phyloP scores from a whole-genome alignment of 2,329 filamentous ascomycete species.

The Aspergillus quadricinctus region DNA sequence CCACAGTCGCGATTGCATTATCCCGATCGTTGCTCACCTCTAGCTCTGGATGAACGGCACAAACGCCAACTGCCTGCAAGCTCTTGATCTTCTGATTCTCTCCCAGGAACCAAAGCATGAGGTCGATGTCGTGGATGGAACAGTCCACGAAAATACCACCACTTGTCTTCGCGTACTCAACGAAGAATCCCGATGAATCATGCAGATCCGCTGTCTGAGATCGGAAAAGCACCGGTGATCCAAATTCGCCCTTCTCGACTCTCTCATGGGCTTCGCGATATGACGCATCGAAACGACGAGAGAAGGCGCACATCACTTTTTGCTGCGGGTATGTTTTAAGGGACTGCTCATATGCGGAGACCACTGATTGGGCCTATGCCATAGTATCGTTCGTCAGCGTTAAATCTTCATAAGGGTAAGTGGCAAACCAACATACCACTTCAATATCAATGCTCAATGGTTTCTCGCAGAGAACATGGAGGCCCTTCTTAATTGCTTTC shows the following conservation, averaged over 20 bases:
- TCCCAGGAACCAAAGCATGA: constrained; percentile 61
- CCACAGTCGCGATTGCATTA: constrained; percentile 60
- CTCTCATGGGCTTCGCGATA: constrained; percentile 56
- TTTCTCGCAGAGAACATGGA: constrained; percentile 57
- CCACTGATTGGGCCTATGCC: constrained; percentile 54
- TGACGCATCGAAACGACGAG: constrained; percentile 56
- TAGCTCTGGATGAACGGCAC: constrained; percentile 56
- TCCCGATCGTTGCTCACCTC: constrained; percentile 57
- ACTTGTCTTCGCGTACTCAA: constrained; percentile 60
- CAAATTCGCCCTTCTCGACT: constrained; percentile 53
- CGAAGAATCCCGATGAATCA: constrained; percentile 63
- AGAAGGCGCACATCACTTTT: constrained; percentile 60
- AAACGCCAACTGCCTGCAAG: constrained; percentile 54
- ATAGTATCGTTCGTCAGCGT: too few relatives aligned
- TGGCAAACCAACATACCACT: constrained; percentile 42
- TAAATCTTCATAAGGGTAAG: background rate
- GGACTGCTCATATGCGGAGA: constrained; percentile 46
- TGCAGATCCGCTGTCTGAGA: constrained; percentile 65
- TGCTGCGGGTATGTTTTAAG: constrained; percentile 43
- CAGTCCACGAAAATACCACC: constrained; percentile 70
- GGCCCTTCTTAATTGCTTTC: constrained; percentile 51
- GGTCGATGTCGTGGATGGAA: constrained; percentile 66
- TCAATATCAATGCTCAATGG: constrained; percentile 54
- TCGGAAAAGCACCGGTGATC: constrained; percentile 57
- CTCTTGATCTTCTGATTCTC: constrained; percentile 52